Base-by-base conservation (phyloP, 1,284 basidiomycete species). In the Malassezia obtusa region DNA sequence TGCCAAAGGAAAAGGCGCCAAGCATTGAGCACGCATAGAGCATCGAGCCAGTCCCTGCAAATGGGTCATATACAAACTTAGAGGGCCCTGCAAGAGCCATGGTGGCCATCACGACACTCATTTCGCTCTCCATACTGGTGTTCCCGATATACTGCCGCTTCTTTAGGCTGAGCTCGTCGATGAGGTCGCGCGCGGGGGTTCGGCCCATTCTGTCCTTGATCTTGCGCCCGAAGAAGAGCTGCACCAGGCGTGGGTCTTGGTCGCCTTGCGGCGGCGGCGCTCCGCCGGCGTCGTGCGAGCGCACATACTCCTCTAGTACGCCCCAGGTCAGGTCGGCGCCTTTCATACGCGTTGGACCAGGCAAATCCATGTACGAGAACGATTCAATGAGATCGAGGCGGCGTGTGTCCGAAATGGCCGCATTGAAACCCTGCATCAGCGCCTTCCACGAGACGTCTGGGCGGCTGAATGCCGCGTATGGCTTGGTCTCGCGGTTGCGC, bases 121-220 rank as follows among this genome's bases (percentile, higher is more conserved):
- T 85, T 70, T 95, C 89, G 1, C 90, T 83, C 66, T 96, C 91
- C 94, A 99, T 99, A 63, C 86, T 88, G 0, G 94, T 99, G 65
- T 94, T 99, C 9, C 94, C 92, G 71, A 84, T 96, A 72, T 89
- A 71, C 28, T 78, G 77, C 7, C 94, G 81, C 68, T 89, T 88
- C 75, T 95, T 96, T 50, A 99, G 84, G 62, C 90, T 73, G 50
- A 76, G 76, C 31, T 59, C 58, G 47, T 75, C 73, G 35, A 77
- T 68, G 37, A 76, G 57, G 48, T 68, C 60, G 57, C 48, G 31
- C 9, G 65, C 68, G 11, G 54, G 30, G 37, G 51, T 9, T 45
- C 46, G 21, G 44, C 32, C 19, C 37, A 40, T 21, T 36, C 43
- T 47, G 32, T 49, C 47, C 32, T 44, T 41, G 48, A 64, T 54